Conservation (phyloP, 768 basidiomycete genomes). For the Xerocomellus chrysenteron region DNA sequence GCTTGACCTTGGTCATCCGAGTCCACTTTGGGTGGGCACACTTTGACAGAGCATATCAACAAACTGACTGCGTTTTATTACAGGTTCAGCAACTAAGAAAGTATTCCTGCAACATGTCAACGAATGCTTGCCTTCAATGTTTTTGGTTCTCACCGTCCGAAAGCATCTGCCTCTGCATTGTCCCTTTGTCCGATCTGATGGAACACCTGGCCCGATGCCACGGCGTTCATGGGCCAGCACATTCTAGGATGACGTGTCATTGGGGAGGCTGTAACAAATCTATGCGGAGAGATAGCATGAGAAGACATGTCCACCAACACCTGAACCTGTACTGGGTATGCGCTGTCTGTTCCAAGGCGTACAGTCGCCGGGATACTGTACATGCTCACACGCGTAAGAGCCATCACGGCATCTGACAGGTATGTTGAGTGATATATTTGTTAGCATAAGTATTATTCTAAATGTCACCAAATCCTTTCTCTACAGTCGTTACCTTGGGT, state of each 20-base stretch:
- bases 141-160: not conserved
- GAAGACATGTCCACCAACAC: no score
- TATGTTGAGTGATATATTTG: not conserved
- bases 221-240: not conserved
- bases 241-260: not conserved
- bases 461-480: not conserved
- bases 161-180: not conserved
- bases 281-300: rapidly evolving
- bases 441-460: not conserved
- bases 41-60: not conserved
- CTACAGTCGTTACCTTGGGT: no score
- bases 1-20: not conserved
- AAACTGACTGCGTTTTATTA: not conserved
- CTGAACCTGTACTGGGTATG: no score
- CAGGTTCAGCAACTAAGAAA: not conserved
- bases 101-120: no score
- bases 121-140: not conserved
- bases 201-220: not conserved
- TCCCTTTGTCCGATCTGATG: not conserved
- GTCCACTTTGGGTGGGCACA: not conserved
- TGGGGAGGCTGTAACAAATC: not conserved
- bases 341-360: not conserved
- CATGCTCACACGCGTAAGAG: not conserved
- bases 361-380: not conserved
- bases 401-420: no score